phyloP scores from a whole-genome alignment of 352 stramenopile genomes.

The Phytophthora crassamura region DNA sequence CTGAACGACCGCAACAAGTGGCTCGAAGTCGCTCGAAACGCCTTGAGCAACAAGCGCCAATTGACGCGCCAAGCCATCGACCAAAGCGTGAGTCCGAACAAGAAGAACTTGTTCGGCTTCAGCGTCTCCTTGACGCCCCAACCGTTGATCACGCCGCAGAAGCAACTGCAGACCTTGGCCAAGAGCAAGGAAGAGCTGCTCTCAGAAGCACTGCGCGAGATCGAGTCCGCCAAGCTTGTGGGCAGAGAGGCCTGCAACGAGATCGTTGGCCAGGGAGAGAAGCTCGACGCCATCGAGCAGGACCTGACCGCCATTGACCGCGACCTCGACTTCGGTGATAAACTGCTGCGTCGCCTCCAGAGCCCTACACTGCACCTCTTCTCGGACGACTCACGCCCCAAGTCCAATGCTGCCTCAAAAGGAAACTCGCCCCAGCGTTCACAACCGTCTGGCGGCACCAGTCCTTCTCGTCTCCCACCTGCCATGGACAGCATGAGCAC shows the following conservation, averaged over 20 bases:
- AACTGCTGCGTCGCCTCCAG: slow-evolving; percentile 76
- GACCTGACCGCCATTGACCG: slow-evolving; percentile 63
- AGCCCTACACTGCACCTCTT: slow-evolving; percentile 76
- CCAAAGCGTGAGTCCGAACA: slow-evolving; percentile 41
- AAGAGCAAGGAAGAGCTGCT: slow-evolving; percentile 72
- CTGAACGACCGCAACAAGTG: slow-evolving; percentile 74
- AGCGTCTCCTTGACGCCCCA: slow-evolving; percentile 32
- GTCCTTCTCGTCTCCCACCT: slow-evolving; percentile 20
- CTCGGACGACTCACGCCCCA: slow-evolving; percentile 48
- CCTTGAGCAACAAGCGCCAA: slow-evolving; percentile 61
- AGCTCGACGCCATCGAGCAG: slow-evolving; percentile 73
- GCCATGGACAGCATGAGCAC: slow-evolving; percentile 23
- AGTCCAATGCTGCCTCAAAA: slow-evolving; percentile 16
- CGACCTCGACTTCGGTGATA: slow-evolving; percentile 80
- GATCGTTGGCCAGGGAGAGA: slow-evolving; percentile 78
- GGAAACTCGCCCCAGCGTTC: slow-evolving; percentile 24
- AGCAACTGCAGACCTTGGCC: slow-evolving; percentile 73
- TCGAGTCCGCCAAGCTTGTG: slow-evolving; percentile 75
- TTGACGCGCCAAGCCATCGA: slow-evolving; percentile 44
- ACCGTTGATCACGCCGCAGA: slow-evolving; percentile 48
- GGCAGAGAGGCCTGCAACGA: slow-evolving; percentile 74
- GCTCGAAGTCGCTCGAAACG: slow-evolving; percentile 83
- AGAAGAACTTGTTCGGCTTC: slow-evolving; percentile 71
- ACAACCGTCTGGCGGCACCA: slow-evolving; percentile 18
- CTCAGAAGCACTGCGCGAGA: slow-evolving; percentile 72